These are phyloP conservation scores for Bacidia gigantensis DNA, from an alignment of 495 filamentous ascomycete genomes.

Conservation along the genomic window DNA sequence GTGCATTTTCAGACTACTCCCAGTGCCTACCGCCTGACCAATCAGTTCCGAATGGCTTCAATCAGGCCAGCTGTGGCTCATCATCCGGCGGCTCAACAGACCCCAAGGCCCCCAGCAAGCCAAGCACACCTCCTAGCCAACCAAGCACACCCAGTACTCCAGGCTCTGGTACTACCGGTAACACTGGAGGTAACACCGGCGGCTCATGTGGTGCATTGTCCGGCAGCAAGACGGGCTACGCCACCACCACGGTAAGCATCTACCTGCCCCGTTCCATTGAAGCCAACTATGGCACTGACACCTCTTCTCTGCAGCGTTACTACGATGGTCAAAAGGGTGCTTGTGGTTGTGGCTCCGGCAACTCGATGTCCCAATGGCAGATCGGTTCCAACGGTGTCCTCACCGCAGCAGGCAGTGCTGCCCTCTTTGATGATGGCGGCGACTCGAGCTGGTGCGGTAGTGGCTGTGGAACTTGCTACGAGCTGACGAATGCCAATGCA, in stretches of 20 bases:
- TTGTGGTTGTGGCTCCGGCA: constrained; percentile 23
- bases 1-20: background rate
- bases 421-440: constrained; percentile 17
- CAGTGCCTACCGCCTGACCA: background rate
- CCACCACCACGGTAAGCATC: constrained; percentile 12
- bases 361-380: constrained; percentile 21
- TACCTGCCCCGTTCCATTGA: background rate
- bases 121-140: background rate
- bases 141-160: background rate
- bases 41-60: background rate
- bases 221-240: constrained; percentile 1
- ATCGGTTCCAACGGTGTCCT: constrained; percentile 18
- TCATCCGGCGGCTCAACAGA: background rate
- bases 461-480: constrained; percentile 29
- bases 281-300: background rate
- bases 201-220: background rate
- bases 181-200: background rate
- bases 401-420: constrained; percentile 24
- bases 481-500: constrained; percentile 26
- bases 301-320: constrained; percentile 20
- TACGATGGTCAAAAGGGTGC: constrained; percentile 25
- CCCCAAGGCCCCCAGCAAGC: background rate
- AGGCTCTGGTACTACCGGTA: background rate
- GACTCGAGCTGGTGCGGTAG: constrained; percentile 26
- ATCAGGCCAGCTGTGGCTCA: background rate